Evolutionary conservation across 2,329 filamentous ascomycete species (phyloP).

Genomic region (Cytospora mali): DNA sequence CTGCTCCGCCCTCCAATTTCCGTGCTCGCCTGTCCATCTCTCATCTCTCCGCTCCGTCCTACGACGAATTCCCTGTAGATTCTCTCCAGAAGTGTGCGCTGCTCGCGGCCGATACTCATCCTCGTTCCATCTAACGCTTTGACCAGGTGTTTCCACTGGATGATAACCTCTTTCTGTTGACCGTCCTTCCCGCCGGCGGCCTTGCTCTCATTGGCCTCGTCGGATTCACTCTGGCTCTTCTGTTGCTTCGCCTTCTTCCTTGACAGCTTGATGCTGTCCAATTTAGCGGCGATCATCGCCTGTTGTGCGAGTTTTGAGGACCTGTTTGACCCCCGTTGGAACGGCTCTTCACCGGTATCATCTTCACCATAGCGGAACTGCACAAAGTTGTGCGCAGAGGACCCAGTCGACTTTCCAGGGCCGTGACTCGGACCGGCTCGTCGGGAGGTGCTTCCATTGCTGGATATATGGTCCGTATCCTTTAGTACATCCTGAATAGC

Average conservation of each 20-base stretch:
- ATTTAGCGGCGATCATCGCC: conserved; percentile 77
- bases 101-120: conserved; percentile 79
- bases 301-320: conserved; percentile 69
- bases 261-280: conserved; percentile 75
- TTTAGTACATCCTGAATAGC: conserved; percentile 92
- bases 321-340: conserved; percentile 50
- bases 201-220: conserved; percentile 33
- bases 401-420: conserved; percentile 23
- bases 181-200: conserved; percentile 17
- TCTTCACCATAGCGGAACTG: conserved; percentile 81
- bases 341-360: conserved; percentile 46
- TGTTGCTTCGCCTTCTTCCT: conserved; percentile 64
- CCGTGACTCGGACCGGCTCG: conserved; percentile 31
- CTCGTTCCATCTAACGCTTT: conserved; percentile 76
- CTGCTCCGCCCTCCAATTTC: conserved; percentile 92
- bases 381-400: conserved; percentile 61
- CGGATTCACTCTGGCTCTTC: conserved; percentile 34
- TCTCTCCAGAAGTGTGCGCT: conserved; percentile 70
- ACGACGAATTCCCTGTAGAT: conserved; percentile 95
- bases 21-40: conserved; percentile 84
- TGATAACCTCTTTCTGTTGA: conserved; percentile 67
- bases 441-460: conserved; percentile 39
- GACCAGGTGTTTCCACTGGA: conserved; percentile 81
- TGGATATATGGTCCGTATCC: conserved; percentile 50
- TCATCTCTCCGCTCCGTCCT: conserved; percentile 92